These are phyloP conservation scores for Komagataella kurtzmanii DNA, from an alignment of 805 yeast genomes.

Conservation along the genomic window DNA sequence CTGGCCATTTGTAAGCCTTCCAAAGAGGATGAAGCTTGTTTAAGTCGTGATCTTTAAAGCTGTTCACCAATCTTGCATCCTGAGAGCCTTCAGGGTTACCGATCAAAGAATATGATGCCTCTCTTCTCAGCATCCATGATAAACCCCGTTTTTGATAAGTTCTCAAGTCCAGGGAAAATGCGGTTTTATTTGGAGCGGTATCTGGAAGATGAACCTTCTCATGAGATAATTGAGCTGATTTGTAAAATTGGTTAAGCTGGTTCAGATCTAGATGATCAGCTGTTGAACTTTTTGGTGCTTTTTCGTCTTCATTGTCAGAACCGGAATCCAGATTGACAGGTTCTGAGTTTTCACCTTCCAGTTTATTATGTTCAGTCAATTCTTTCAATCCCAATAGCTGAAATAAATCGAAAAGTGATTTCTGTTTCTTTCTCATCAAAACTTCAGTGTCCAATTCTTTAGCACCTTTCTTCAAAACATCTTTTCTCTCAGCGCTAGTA, in stretches of 20 bases:
- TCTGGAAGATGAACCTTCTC: slow-evolving; percentile 46
- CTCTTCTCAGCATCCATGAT: slow-evolving; percentile 82
- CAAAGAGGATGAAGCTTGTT: slow-evolving; percentile 74
- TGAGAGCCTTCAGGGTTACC: slow-evolving; percentile 17
- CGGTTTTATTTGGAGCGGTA: slow-evolving; percentile 35
- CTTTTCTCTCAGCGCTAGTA: not conserved
- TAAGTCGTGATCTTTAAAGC: slow-evolving; percentile 23
- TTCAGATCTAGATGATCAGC: slow-evolving; percentile 39
- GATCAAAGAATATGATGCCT: slow-evolving; percentile 39
- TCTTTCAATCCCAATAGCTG: slow-evolving; percentile 22
- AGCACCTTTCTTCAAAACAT: slow-evolving; percentile 11
- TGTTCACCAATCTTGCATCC: slow-evolving; percentile 9
- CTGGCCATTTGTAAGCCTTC: slow-evolving; percentile 72
- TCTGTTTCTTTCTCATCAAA: slow-evolving; percentile 35
- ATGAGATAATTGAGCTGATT: slow-evolving; percentile 36
- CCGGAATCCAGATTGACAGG: slow-evolving; percentile 6
- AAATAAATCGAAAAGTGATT: slow-evolving; percentile 41
- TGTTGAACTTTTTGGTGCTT: slow-evolving; percentile 5
- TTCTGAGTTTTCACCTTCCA: slow-evolving; percentile 3
- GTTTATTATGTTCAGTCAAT: not conserved
- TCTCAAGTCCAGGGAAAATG: slow-evolving; percentile 47
- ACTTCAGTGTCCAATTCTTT: slow-evolving; percentile 43
- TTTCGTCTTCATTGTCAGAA: slow-evolving; percentile 5
- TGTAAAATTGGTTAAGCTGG: slow-evolving; percentile 66
- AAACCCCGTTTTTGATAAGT: slow-evolving; percentile 77